Evolutionary conservation across 768 basidiomycete genomes (phyloP).

Genomic region (Mycena floridula): DNA sequence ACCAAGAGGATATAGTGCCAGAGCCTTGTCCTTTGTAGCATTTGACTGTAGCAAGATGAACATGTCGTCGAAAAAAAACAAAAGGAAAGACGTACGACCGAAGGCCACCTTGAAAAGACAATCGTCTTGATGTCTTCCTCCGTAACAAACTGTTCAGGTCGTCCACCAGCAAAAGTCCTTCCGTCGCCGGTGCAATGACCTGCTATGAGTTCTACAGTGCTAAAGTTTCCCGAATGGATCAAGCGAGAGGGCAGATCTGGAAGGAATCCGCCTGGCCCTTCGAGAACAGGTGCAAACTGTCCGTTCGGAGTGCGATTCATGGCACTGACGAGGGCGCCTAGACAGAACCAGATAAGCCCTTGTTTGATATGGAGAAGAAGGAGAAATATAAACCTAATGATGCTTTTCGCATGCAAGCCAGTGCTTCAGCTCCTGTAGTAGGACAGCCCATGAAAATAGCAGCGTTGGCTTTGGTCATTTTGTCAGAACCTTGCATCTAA

Average conservation of each 20-base stretch:
- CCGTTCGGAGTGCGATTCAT: constrained; percentile 29
- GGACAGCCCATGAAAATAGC: constrained; percentile 24
- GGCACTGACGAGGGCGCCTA: constrained; percentile 31
- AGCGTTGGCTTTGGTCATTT: constrained; percentile 17
- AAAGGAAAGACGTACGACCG: constrained; percentile 20
- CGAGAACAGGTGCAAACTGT: constrained; percentile 22
- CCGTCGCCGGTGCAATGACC: constrained; percentile 40
- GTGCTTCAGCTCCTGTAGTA: constrained; percentile 16
- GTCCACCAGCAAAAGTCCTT: constrained; percentile 31
- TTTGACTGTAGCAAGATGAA: constrained; percentile 20
- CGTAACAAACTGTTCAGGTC: constrained; percentile 28
- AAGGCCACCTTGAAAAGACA: constrained; percentile 28
- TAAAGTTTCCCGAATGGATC: constrained; percentile 25
- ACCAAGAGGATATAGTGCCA: constrained; percentile 31
- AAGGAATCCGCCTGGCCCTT: constrained; percentile 22
- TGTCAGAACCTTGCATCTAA: not conserved
- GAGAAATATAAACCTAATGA: constrained; percentile 19
- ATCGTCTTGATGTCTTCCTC: constrained; percentile 32
- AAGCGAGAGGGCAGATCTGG: constrained; percentile 30
- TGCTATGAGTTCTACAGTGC: constrained; percentile 27
- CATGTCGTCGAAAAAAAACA: not conserved
- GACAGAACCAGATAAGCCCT: not conserved
- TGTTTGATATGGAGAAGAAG: not conserved
- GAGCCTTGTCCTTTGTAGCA: constrained; percentile 25
- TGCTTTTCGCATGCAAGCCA: constrained; percentile 30